phyloP scores from a whole-genome alignment of 129 eudicot genomes.

The Gnaphalium uliginosum region DNA sequence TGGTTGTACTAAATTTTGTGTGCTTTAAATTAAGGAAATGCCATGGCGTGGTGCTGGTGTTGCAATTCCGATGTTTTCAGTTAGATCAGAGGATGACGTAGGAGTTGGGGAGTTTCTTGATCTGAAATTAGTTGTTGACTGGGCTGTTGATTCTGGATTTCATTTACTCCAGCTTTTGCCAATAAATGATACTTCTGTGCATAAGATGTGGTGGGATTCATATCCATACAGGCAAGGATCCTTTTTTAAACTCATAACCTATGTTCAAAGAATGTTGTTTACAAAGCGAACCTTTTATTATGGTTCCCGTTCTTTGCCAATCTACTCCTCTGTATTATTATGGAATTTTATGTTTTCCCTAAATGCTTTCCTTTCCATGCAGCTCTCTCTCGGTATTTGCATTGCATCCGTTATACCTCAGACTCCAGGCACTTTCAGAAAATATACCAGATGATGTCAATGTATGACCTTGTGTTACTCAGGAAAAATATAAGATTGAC shows the following conservation, averaged over 20 bases:
- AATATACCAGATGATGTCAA: conserved; percentile 69
- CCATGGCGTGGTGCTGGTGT: conserved; percentile 99
- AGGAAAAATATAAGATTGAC: not conserved
- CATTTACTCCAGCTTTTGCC: conserved; percentile 97
- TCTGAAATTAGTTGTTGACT: conserved; percentile 88
- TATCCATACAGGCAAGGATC: conserved; percentile 83
- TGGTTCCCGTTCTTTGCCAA: not conserved
- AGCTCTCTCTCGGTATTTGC: conserved; percentile 98
- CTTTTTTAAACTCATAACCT: not conserved
- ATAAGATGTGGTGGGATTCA: conserved; percentile 99
- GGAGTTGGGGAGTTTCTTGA: conserved; percentile 99
- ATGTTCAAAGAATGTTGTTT: not conserved
- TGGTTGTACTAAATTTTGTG: conserved; percentile 6
- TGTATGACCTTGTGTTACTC: conserved; percentile 39
- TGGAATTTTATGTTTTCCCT: not conserved
- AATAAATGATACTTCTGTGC: conserved; percentile 93
- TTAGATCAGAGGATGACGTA: conserved; percentile 81
- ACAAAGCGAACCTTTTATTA: not conserved
- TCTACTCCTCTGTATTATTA: not conserved
- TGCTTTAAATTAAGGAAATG: conserved; percentile 61
- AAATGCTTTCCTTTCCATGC: conserved; percentile 35
- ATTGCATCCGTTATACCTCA: conserved; percentile 88
- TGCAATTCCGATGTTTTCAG: conserved; percentile 95
- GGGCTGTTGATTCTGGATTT: conserved; percentile 89
- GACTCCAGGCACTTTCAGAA: conserved; percentile 83